phyloP scores from a whole-genome alignment of 768 basidiomycete species.

The Naematelia encephala region DNA sequence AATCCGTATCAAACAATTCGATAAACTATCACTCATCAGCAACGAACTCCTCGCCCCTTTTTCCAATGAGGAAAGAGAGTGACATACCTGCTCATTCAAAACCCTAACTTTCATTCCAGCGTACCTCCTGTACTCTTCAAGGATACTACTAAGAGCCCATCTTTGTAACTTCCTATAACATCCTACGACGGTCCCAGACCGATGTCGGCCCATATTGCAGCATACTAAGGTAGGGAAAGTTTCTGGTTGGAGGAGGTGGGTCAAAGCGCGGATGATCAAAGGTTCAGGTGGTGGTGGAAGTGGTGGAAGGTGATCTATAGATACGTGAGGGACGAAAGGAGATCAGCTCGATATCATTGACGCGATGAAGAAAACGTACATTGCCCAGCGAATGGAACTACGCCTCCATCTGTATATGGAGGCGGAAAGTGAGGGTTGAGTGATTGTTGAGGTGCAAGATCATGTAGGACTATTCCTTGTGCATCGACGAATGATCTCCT shows the following conservation, averaged over 20 bases:
- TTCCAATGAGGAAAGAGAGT: background rate
- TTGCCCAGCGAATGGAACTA: conserved; percentile 38
- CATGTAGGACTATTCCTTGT: conserved; percentile 47
- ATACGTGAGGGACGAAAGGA: background rate
- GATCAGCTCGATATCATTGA: too few relatives aligned
- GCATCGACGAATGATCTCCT: conserved; percentile 47
- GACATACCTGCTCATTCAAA: conserved; percentile 49
- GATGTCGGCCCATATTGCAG: conserved; percentile 50
- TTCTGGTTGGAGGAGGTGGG: conserved; percentile 46
- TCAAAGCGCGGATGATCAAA: conserved; percentile 50
- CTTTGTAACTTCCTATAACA: conserved; percentile 50
- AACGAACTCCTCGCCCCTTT: too few relatives aligned
- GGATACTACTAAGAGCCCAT: conserved; percentile 50
- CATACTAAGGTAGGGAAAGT: conserved; percentile 50
- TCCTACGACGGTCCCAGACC: conserved; percentile 50
- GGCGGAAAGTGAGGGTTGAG: conserved; percentile 47
- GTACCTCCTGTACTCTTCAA: conserved; percentile 51
- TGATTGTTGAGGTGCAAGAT: conserved; percentile 43
- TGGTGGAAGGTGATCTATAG: conserved; percentile 40
- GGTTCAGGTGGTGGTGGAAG: conserved; percentile 49
- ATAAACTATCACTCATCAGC: conserved; percentile 45
- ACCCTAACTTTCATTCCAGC: conserved; percentile 51
- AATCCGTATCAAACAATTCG: conserved; percentile 52
- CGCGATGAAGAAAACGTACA: conserved; percentile 26
- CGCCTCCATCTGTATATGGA: conserved; percentile 37